A percentile compares a stretch with the other conserved stretches of the same genome.
phyloP scores from a whole-genome alignment of 192 early-diverging fungal genomes.

The Anaeromyces robustus region DNA sequence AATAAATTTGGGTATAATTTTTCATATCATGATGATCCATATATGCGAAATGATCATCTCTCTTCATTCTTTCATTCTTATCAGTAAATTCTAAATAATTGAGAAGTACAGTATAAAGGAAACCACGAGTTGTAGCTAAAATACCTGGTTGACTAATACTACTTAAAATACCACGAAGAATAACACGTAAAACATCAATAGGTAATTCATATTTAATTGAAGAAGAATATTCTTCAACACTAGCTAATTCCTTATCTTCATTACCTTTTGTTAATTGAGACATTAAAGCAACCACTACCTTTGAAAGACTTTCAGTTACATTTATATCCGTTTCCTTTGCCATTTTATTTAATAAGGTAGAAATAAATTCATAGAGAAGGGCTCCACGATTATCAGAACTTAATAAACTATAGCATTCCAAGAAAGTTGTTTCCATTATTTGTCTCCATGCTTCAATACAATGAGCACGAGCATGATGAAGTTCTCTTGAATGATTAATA shows the following conservation, averaged over 20 bases:
- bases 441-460: constrained; percentile 69
- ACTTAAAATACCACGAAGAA: not conserved
- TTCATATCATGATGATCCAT: not conserved
- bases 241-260: not conserved
- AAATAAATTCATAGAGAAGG: constrained; percentile 50
- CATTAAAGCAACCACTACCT: constrained; percentile 38
- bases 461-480: constrained; percentile 47
- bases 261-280: constrained; percentile 18
- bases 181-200: not conserved
- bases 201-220: not conserved
- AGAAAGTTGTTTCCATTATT: constrained; percentile 55
- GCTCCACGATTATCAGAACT: constrained; percentile 40
- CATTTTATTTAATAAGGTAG: constrained; percentile 27
- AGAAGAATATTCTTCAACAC: not conserved
- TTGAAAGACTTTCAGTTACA: constrained; percentile 32
- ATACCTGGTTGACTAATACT: not conserved
- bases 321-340: constrained; percentile 14
- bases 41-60: not conserved
- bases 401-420: constrained; percentile 44
- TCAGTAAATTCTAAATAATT: not conserved
- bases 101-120: not conserved
- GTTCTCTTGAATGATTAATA: constrained; percentile 54
- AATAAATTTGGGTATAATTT: not conserved
- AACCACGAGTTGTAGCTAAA: not conserved
- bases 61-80: not conserved